Percentiles rank a stretch among this genome's conserved stretches.
phyloP scores from a whole-genome alignment of 2,329 filamentous ascomycete species.

The Dendryphion nanum region DNA sequence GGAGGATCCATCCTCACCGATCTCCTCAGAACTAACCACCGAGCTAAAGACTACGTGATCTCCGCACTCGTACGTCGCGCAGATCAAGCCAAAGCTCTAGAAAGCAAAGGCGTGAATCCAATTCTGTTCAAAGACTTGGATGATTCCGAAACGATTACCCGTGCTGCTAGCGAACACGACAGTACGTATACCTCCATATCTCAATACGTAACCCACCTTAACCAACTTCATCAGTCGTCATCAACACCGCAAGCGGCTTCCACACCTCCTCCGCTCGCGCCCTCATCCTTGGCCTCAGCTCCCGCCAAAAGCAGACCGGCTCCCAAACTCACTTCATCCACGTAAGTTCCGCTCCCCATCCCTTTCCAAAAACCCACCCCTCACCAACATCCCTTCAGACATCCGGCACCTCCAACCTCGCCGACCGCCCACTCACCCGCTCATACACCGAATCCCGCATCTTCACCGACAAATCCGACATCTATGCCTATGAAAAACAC shows the following conservation, averaged over 20 bases:
- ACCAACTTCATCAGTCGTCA: background rate
- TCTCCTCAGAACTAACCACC: background rate
- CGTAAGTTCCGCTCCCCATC: too few relatives aligned
- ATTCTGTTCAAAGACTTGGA: background rate
- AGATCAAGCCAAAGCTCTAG: background rate
- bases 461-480: conserved; percentile 46
- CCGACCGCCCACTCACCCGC: conserved; percentile 38
- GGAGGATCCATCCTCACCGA: background rate
- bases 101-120: background rate
- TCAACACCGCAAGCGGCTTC: background rate
- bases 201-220: background rate
- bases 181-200: background rate
- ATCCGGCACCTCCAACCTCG: conserved; percentile 47
- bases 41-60: background rate
- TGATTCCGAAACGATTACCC: background rate
- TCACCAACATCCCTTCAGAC: too few relatives aligned
- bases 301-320: conserved; percentile 11
- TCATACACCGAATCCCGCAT: conserved; percentile 3
- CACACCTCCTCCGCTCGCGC: background rate
- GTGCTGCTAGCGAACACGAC: conserved; percentile 1
- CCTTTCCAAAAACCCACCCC: too few relatives aligned
- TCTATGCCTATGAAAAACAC: conserved; percentile 43
- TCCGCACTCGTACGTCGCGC: conserved; percentile 1
- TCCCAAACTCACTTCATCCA: background rate
- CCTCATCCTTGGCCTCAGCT: conserved; percentile 12